phyloP scores from a whole-genome alignment of 257 asterid genomes.

The Scutellaria minor region DNA sequence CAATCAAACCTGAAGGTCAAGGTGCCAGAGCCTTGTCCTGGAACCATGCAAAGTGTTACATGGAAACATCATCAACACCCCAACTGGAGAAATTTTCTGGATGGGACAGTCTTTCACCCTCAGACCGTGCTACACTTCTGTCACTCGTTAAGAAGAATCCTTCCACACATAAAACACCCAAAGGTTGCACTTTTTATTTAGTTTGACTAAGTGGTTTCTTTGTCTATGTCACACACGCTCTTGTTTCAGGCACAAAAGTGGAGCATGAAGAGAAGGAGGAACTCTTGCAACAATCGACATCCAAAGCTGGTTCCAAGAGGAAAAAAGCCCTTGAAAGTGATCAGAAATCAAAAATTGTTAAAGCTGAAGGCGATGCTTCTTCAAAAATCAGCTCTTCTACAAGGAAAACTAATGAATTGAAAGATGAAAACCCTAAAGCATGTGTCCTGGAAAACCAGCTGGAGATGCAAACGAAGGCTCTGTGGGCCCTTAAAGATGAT shows the following conservation, averaged over 20 bases:
- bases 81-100: constrained; percentile 71
- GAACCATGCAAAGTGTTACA: constrained; percentile 94
- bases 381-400: constrained; percentile 40
- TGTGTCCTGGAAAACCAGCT: constrained; percentile 58
- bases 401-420: constrained; percentile 29
- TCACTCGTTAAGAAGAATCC: constrained; percentile 56
- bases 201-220: constrained; percentile 25
- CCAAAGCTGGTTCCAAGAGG: constrained; percentile 70
- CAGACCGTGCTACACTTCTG: constrained; percentile 62
- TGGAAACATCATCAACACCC: constrained; percentile 54
- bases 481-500: constrained; percentile 95
- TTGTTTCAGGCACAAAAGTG: constrained; percentile 50
- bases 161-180: constrained; percentile 50
- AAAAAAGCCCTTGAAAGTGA: constrained; percentile 56
- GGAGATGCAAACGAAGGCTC: constrained; percentile 67
- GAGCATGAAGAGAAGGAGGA: constrained; percentile 44
- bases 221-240: constrained; percentile 27
- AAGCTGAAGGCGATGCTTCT: constrained; percentile 52
- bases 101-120: constrained; percentile 66
- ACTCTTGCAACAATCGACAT: constrained; percentile 45
- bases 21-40: constrained; percentile 71
- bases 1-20: constrained; percentile 84
- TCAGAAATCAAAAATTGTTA: constrained; percentile 57
- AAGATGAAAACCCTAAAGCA: constrained; percentile 42
- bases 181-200: constrained; percentile 48